Evolutionary conservation across 257 asterid genomes (phyloP).

Genomic region (Solanum phureja): DNA sequence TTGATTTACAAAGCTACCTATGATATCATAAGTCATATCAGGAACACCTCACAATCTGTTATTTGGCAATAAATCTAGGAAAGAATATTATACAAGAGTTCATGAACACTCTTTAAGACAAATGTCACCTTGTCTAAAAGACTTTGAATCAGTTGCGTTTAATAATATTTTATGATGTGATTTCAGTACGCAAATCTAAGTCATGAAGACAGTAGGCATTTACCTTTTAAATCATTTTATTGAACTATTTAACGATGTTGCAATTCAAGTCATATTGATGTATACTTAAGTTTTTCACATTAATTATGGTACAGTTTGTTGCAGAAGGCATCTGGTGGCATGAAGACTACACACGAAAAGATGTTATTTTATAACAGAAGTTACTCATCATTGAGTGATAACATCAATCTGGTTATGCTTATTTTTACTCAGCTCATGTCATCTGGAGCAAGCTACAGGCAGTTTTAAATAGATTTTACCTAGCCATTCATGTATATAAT

Average conservation of each 20-base stretch:
- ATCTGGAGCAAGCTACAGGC: background rate
- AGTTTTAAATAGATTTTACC: background rate
- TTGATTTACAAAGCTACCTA: background rate
- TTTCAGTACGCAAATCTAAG: background rate
- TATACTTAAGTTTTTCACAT: background rate
- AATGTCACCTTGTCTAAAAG: background rate
- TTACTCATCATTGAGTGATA: background rate
- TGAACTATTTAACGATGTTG: background rate
- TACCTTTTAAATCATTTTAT: background rate
- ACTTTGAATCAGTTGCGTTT: background rate
- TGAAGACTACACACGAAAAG: background rate
- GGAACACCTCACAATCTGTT: background rate
- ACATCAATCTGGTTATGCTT: background rate
- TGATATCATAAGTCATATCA: background rate
- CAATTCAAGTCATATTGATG: background rate
- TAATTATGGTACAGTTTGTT: background rate
- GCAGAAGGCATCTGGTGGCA: background rate
- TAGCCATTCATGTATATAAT: background rate
- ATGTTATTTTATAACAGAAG: background rate
- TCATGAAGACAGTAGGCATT: background rate
- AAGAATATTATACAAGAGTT: background rate
- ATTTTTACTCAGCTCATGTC: background rate
- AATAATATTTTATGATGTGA: background rate
- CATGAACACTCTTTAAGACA: background rate
- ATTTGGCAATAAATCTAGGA: background rate